These are phyloP conservation scores for Radiomyces spectabilis DNA, from an alignment of 192 early-diverging fungal species.

Conservation along the genomic window DNA sequence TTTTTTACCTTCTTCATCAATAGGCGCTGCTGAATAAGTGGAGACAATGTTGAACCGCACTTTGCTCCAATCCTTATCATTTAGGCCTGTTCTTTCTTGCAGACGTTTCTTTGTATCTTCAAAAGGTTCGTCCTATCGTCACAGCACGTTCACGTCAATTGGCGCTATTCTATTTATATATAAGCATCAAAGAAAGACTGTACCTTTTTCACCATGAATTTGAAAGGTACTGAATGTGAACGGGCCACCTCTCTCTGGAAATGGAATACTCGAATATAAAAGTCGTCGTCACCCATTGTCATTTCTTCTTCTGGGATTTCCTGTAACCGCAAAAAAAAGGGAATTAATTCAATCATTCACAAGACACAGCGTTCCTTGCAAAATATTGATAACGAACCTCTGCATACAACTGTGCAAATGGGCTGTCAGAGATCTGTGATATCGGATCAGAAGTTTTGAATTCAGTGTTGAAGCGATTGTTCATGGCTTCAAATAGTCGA, in stretches of 20 bases:
- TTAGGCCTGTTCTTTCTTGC: slow-evolving; percentile 60
- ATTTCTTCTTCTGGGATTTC: slow-evolving; percentile 42
- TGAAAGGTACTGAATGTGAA: slow-evolving; percentile 81
- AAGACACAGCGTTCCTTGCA: not conserved
- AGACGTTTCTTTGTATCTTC: slow-evolving; percentile 67
- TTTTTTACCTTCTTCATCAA: slow-evolving; percentile 14
- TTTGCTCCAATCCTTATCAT: slow-evolving; percentile 76
- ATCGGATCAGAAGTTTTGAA: slow-evolving; percentile 39
- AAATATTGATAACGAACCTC: slow-evolving; percentile 27
- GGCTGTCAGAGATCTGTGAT: slow-evolving; percentile 26
- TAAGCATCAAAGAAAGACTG: not conserved
- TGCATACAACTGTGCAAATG: slow-evolving; percentile 41
- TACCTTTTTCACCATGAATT: slow-evolving; percentile 53
- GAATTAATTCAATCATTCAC: too few species aligned
- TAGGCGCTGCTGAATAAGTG: slow-evolving; percentile 5
- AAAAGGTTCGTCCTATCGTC: slow-evolving; percentile 58
- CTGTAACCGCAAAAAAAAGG: too few species aligned
- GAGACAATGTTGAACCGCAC: slow-evolving; percentile 48
- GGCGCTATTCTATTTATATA: not conserved
- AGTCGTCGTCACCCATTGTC: slow-evolving; percentile 23
- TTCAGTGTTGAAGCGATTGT: slow-evolving; percentile 39
- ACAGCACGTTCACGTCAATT: not conserved
- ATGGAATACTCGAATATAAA: slow-evolving; percentile 65
- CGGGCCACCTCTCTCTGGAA: slow-evolving; percentile 61
- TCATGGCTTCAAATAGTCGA: slow-evolving; percentile 49